Conservation (phyloP, 495 filamentous ascomycete species). For the Rusavskia elegans region DNA sequence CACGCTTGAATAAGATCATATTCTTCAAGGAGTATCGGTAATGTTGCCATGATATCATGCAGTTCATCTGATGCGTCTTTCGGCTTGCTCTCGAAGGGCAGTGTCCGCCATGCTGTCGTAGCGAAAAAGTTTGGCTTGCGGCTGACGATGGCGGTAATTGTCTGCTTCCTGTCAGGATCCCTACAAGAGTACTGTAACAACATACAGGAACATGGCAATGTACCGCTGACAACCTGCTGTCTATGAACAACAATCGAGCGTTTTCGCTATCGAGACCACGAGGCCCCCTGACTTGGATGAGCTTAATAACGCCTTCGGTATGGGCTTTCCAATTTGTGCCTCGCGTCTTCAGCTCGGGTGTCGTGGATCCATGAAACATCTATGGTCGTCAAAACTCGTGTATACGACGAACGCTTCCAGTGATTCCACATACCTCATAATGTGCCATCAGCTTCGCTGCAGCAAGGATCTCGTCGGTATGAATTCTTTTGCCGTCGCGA, state of each 20-base stretch:
- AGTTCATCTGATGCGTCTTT: not conserved
- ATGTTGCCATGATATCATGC: not conserved
- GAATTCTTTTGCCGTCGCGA: not conserved
- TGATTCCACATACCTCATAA: not conserved
- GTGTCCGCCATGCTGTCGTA: not conserved
- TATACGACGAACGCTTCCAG: not conserved
- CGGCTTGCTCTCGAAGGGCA: not conserved
- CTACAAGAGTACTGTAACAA: not conserved
- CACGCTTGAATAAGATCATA: not conserved
- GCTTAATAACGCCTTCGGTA: not conserved
- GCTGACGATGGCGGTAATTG: not conserved
- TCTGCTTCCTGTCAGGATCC: not conserved
- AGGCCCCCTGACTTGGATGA: not conserved
- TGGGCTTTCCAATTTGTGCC: not conserved
- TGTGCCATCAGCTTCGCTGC: not conserved
- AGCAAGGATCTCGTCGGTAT: not conserved
- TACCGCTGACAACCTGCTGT: not conserved
- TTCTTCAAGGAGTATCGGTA: not conserved
- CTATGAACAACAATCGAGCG: not conserved
- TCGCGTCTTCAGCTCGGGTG: not conserved
- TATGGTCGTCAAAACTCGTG: not conserved
- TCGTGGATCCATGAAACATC: not conserved
- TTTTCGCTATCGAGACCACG: not conserved
- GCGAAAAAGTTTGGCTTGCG: not conserved
- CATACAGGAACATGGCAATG: not conserved